A percentile compares a stretch with the other conserved stretches of the same genome.
Conservation (phyloP, 1,284 basidiomycete genomes). For the Rhodotorula sp. region DNA sequence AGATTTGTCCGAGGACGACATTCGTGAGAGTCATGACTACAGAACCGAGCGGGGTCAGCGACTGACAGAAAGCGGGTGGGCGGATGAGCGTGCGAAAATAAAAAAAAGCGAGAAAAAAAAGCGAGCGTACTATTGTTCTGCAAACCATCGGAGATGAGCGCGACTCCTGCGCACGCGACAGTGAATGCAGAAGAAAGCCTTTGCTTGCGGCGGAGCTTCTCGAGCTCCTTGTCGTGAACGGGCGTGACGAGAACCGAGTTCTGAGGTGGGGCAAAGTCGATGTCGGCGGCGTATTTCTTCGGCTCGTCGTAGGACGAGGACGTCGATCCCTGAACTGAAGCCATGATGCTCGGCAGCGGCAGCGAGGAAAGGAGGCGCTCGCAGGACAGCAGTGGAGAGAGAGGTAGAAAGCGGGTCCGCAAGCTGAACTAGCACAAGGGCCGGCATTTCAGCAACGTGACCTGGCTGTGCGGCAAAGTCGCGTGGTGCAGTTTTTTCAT, state of each 20-base stretch:
- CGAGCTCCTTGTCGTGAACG: not conserved
- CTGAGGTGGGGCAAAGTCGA: not conserved
- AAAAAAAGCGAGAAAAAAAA: conserved; percentile 36
- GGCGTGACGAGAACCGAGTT: not conserved
- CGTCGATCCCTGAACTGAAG: not conserved
- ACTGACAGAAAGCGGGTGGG: not conserved
- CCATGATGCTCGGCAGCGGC: not conserved
- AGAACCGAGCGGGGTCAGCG: not conserved
- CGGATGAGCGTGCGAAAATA: conserved; percentile 24
- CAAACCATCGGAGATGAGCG: conserved; percentile 68
- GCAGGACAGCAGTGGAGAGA: no score
- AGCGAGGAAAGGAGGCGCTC: no score
- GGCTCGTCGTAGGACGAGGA: conserved; percentile 11
- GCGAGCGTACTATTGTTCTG: conserved; percentile 65
- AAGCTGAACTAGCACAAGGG: no score
- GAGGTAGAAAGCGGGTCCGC: no score
- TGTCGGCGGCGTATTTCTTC: not conserved
- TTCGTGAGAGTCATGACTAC: conserved; percentile 6
- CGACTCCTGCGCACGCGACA: conserved; percentile 63
- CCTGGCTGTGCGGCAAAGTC: no score
- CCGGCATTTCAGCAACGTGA: no score
- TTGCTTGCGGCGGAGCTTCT: conserved; percentile 49
- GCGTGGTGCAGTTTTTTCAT: no score
- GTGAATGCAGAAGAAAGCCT: conserved; percentile 61
- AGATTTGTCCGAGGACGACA: conserved; percentile 43